Conservation (phyloP, 257 asterid species). For the Rehmannia glutinosa region DNA sequence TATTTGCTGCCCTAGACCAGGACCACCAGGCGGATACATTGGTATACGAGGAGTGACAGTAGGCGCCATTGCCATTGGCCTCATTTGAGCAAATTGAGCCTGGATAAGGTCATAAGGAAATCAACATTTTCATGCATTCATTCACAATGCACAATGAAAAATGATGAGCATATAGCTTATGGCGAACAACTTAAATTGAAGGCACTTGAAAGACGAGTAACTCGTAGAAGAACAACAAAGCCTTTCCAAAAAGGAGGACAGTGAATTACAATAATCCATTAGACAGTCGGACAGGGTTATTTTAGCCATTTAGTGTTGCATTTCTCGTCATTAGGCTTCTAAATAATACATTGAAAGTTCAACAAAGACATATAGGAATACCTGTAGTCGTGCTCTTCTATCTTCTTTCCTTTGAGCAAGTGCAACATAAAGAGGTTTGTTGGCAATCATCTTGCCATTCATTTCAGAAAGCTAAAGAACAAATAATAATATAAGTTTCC, state of each 20-base stretch:
- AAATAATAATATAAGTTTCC: neutral
- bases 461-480: constrained; percentile 60
- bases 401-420: constrained; percentile 95
- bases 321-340: neutral
- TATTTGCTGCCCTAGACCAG: constrained; percentile 87
- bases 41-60: constrained; percentile 73
- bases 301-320: neutral
- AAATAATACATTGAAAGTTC: neutral
- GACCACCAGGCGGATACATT: constrained; percentile 75
- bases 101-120: constrained; percentile 20
- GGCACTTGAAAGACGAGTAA: neutral
- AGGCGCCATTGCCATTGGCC: constrained; percentile 72
- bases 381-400: constrained; percentile 89
- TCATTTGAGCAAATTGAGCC: constrained; percentile 92
- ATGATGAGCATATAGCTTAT: neutral
- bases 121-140: neutral
- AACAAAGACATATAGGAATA: constrained; percentile 18
- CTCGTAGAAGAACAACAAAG: neutral
- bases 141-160: neutral
- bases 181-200: neutral
- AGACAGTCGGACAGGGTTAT: neutral
- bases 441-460: constrained; percentile 80
- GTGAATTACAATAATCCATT: neutral
- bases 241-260: neutral
- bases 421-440: constrained; percentile 92